Base-by-base conservation (phyloP, 2,329 filamentous ascomycete genomes). In the Scedosporium apiospermum region DNA sequence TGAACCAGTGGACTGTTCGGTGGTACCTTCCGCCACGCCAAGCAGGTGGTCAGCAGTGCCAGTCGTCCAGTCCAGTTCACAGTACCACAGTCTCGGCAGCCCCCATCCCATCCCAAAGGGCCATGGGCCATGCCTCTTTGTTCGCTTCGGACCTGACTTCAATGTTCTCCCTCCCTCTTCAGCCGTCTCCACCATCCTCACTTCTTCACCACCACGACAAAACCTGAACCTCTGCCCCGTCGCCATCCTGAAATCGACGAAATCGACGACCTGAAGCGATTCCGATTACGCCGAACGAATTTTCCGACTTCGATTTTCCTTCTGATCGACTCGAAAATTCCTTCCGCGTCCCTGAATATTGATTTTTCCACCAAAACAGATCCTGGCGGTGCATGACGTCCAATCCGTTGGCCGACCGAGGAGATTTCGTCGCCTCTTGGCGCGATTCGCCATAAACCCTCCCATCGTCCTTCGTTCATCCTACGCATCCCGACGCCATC, bases 361-460 rank as follows among this genome's bases (percentile, higher is more conserved):
- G 23, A 55, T 34, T 7, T 41, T 46, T 42, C 30, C 38, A 23
- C 30, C 57, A 42, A 57, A 59, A 59, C 30, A 27, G 46, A n/a
- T 46, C 44, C 18, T 2, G 30, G 51, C 12, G 60, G 49, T 62
- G 60, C 60, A 62, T 62, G 60, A 62, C 60, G 60, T 62, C 34
- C 60, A 57, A 55, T 55, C 51, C 7, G 21, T 57, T 21, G 60
- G 60, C 51, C 60, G 60, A 55, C 60, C 49, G 60, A 62, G 60
- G 60, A 62, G 49, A 55, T 62, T 53, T 62, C 60, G 60, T 53
- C 60, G 60, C 60, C 60, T 57, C 51, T 62, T 62, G 60, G 60
- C 60, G 60, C 60, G 60, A 62, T 55, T 62, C 60, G 51, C 34
- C 60, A 42, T 62, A 62, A 57, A 27, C 51, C 51, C 51, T 55